Base-by-base conservation (phyloP, 192 early-diverging fungal genomes). In the Coemansia reversa region DNA sequence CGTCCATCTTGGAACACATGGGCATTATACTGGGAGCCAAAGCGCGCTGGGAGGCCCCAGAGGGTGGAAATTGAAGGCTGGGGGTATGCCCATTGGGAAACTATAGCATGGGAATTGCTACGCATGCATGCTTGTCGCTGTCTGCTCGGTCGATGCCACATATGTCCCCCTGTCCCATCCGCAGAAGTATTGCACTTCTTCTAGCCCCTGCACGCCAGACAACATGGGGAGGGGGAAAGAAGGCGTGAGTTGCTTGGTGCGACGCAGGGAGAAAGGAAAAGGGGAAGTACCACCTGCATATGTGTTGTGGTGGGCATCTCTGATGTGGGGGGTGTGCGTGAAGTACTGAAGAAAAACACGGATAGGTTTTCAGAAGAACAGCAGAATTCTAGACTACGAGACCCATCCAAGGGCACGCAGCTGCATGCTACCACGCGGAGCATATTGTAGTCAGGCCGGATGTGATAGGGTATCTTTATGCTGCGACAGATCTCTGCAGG, bases 41-140 rank as follows among this genome's bases (percentile, higher is more conserved):
- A 45, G 39, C 39, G 39, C 14, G 39, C 39, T 16, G 12, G 3
- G 39, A 16, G 7, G 2, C 12, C 39, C 39, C 39, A 45, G 39
- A 45, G 39, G 14, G 14, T 14, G 14, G 39, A 45, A 45, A 45
- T 45, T 45, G 39, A 12, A 5, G 39, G 39, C 39, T 45, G 39
- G 12, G 14, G 55, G 32, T 57, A 57, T 57, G 55, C 32, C 55
- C 32, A 57, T 22, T 57, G 55, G 30, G 35, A 29, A 57, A 58
- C n/a, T 42, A 35, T 52, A 18, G 52, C 62, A 63, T 63, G 62
- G 62, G 62, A 63, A 63, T 55, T 63, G 45, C 35, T 53, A 52
- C 14, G 50, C 60, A 62, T 53, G 51, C 51, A 53, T 39, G 29
- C 59, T 23, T n/a, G 39, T 9, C 39, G 14, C 39, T 45, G 39